Evolutionary conservation across 176 grass and related monocot species (phyloP).

Genomic region (Puya raimondii): DNA sequence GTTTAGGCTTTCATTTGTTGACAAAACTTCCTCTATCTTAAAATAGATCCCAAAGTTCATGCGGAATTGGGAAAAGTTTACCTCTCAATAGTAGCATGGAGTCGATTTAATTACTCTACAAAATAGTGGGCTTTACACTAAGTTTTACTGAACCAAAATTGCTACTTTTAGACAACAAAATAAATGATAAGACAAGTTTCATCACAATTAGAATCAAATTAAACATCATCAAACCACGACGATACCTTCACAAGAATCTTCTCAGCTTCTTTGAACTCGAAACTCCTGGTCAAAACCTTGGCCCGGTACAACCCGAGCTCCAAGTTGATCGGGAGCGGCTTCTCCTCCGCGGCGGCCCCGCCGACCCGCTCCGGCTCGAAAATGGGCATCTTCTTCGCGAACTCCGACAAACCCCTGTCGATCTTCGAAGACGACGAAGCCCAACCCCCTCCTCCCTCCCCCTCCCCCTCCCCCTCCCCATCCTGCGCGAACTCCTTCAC

Average conservation of each 20-base stretch:
- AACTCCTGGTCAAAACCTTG: conserved; percentile 70
- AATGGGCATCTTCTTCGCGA: conserved; percentile 79
- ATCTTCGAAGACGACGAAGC: conserved; percentile 26
- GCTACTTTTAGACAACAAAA: neutral
- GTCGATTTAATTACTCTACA: neutral
- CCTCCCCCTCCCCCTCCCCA: conserved; percentile 14
- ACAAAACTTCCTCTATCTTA: too few species aligned
- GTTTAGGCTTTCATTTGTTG: too few species aligned
- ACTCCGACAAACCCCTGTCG: conserved; percentile 50
- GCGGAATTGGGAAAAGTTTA: too few species aligned
- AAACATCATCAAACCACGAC: neutral
- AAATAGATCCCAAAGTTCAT: too few species aligned
- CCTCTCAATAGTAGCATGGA: too few species aligned
- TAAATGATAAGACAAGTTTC: conserved; percentile 3
- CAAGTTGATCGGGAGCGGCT: conserved; percentile 79
- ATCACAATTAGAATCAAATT: conserved; percentile 3
- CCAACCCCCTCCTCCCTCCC: conserved; percentile 2
- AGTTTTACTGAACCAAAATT: neutral
- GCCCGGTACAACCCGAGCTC: conserved; percentile 77
- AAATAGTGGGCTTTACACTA: neutral
- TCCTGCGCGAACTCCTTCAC: conserved; percentile 20
- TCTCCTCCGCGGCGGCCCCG: conserved; percentile 26
- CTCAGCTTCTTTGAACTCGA: conserved; percentile 71
- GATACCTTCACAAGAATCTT: conserved; percentile 71
- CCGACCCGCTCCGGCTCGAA: conserved; percentile 53